Evolutionary conservation across 108 stramenopile species (phyloP).

Genomic region (Thalassiosira profunda): DNA sequence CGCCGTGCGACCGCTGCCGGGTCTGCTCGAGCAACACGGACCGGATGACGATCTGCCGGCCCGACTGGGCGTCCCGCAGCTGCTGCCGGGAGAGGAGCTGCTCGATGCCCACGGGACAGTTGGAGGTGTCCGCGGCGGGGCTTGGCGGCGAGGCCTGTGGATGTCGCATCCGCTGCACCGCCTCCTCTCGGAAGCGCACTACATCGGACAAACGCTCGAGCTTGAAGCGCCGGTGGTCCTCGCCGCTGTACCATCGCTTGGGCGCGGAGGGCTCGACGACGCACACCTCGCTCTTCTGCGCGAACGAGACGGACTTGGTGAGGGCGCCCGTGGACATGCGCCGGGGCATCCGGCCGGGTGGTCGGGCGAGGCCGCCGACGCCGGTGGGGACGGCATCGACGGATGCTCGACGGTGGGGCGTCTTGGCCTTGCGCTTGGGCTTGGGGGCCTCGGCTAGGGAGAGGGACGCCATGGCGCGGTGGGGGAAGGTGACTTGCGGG

Average conservation of each 20-base stretch:
- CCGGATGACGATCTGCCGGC: conserved; percentile 23
- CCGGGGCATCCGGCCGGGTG: no score
- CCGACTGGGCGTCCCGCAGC: conserved; percentile 2
- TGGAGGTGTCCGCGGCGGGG: not conserved
- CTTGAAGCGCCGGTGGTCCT: conserved; percentile 39
- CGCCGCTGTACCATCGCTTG: conserved; percentile 26
- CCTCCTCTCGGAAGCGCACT: conserved; percentile 5
- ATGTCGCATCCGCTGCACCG: not conserved
- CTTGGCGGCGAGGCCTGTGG: no score
- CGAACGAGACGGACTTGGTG: conserved; percentile 23
- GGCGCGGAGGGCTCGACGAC: no score
- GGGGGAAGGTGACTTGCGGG: no score
- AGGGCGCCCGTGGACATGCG: no score
- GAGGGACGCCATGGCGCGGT: no score
- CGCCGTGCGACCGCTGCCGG: conserved; percentile 28
- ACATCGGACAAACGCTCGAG: conserved; percentile 28
- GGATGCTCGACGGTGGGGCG: no score
- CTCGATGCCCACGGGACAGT: conserved; percentile 47
- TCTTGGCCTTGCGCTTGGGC: no score
- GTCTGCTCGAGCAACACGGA: conserved; percentile 38
- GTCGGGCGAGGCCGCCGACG: no score
- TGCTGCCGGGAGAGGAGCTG: conserved; percentile 25
- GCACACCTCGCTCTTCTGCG: no score
- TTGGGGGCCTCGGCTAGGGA: no score
- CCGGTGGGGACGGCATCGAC: no score